Evolutionary conservation across 768 basidiomycete genomes (phyloP).

Genomic region (Russula sp.): DNA sequence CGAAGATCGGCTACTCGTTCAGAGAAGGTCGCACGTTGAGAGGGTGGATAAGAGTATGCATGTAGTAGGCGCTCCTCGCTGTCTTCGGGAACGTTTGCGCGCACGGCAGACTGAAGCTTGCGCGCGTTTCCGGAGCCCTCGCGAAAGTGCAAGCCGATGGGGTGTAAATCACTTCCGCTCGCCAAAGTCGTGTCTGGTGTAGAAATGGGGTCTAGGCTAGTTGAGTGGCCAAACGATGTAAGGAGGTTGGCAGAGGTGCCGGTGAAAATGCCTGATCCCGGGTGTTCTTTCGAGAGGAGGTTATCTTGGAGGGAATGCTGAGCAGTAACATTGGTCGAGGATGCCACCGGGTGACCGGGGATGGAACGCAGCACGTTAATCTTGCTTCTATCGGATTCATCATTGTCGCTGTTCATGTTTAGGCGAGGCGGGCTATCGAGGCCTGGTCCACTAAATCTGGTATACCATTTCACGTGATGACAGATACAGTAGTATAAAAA

Average conservation of each 20-base stretch:
- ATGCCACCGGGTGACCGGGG: neutral
- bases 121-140: conserved; percentile 21
- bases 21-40: neutral
- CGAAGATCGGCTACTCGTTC: neutral
- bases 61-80: conserved; percentile 11
- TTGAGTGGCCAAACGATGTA: neutral
- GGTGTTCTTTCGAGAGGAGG: neutral
- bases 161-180: neutral
- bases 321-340: neutral
- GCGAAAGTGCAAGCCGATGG: conserved; percentile 17
- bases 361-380: neutral
- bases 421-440: neutral
- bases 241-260: neutral
- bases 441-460: conserved; percentile 1
- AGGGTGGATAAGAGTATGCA: conserved; percentile 9
- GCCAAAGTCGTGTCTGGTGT: neutral
- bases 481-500: neutral
- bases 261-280: neutral
- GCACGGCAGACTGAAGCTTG: conserved; percentile 7
- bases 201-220: neutral
- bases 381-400: neutral
- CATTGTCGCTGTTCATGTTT: neutral
- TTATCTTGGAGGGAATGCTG: neutral
- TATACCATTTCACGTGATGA: conserved; percentile 4
- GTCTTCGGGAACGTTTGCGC: neutral